These are phyloP conservation scores for Ceriops zippeliana DNA, from an alignment of 345 rosid species.

Conservation along the genomic window DNA sequence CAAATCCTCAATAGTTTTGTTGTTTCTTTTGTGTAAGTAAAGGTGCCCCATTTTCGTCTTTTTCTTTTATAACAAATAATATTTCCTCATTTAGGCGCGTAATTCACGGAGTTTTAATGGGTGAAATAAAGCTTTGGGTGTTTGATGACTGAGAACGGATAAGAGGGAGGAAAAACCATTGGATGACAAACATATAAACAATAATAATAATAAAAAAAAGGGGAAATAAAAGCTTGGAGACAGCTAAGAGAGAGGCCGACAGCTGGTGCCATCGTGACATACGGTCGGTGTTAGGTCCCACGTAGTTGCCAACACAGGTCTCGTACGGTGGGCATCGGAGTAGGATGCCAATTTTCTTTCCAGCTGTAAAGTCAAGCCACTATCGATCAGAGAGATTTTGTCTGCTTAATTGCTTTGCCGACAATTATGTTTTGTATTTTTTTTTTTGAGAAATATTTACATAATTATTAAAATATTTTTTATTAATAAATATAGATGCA, in stretches of 20 bases:
- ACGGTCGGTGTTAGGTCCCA: neutral
- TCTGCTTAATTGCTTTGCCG: neutral
- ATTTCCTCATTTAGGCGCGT: too few species aligned
- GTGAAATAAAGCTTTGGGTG: too few species aligned
- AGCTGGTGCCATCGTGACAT: conserved; percentile 8
- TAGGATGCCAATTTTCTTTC: neutral
- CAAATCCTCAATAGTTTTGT: neutral
- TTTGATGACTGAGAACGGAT: too few species aligned
- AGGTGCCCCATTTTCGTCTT: neutral
- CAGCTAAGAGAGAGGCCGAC: conserved; percentile 13
- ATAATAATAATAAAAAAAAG: too few species aligned
- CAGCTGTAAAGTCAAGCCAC: conserved; percentile 13
- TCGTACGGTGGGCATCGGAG: conserved; percentile 2
- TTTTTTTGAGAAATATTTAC: too few species aligned
- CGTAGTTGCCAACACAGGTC: neutral
- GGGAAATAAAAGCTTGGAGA: neutral
- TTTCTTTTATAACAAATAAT: too few species aligned
- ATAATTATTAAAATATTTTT: too few species aligned
- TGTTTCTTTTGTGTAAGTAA: neutral
- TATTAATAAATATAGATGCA: too few species aligned
- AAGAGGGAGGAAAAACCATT: too few species aligned
- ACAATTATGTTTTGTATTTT: neutral
- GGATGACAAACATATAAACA: too few species aligned
- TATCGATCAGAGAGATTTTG: too few species aligned
- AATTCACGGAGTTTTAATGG: too few species aligned